Evolutionary conservation across 768 basidiomycete genomes (phyloP).

Genomic region (Ramaria sp.): DNA sequence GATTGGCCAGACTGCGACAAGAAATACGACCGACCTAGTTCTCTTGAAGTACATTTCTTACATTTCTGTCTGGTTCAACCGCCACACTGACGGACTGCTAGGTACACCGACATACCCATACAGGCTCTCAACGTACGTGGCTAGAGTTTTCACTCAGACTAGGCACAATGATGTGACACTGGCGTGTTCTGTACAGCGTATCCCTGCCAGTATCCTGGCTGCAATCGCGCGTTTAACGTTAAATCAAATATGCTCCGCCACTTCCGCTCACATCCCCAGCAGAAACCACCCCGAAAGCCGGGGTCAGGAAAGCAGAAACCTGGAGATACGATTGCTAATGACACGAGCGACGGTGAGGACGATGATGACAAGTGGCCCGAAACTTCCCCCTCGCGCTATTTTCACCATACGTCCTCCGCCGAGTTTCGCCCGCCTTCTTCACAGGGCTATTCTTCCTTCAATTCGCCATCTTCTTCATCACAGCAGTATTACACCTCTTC

Average conservation of each 20-base stretch:
- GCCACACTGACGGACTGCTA: not conserved
- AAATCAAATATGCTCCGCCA: conserved; percentile 82
- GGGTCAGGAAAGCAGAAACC: not conserved
- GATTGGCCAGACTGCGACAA: conserved; percentile 6
- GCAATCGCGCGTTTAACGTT: conserved; percentile 71
- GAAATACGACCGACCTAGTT: conserved; percentile 10
- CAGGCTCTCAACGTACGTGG: not conserved
- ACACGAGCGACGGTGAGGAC: not conserved
- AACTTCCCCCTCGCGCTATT: not conserved
- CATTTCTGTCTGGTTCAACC: not conserved
- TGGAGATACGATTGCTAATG: not conserved
- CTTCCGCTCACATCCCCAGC: conserved; percentile 36
- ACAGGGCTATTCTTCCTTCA: too few species aligned
- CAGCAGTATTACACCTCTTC: not conserved
- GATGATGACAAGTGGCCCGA: conserved; percentile 1
- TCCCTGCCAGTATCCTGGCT: conserved; percentile 62
- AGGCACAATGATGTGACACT: not conserved
- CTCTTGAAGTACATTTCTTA: conserved; percentile 3
- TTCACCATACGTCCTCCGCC: not conserved
- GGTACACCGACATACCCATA: conserved; percentile 2
- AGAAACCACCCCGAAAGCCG: not conserved
- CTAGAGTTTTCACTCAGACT: not conserved
- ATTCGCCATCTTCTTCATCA: not conserved
- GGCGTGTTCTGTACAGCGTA: conserved; percentile 48
- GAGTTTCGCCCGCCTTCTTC: not conserved